Conservation (phyloP, 257 asterid genomes). For the Jacaranda mimosifolia region DNA sequence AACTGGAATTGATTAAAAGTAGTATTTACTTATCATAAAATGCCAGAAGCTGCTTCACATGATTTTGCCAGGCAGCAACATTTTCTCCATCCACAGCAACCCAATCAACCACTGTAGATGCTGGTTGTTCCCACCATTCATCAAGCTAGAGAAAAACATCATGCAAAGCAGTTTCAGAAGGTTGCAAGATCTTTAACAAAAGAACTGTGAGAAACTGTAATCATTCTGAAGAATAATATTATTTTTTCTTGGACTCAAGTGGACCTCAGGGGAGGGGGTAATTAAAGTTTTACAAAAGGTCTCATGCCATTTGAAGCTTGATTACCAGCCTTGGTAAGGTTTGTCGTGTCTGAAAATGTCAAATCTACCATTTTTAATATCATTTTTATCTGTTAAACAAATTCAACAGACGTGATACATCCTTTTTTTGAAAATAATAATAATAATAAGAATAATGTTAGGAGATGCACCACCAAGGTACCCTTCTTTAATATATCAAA, state of each 20-base stretch:
- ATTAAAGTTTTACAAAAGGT: no score
- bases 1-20: constrained; percentile 22
- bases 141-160: constrained; percentile 69
- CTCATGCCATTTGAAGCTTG: no score
- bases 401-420: not conserved
- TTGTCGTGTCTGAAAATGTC: no score
- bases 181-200: not conserved
- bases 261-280: not conserved
- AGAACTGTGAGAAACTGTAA: not conserved
- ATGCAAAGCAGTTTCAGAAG: constrained; percentile 22
- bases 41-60: constrained; percentile 88
- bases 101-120: constrained; percentile 96
- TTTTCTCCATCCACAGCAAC: constrained; percentile 94
- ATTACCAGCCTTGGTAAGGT: no score
- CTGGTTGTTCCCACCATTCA: constrained; percentile 99
- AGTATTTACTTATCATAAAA: constrained; percentile 73
- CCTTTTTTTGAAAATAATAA: no score
- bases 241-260: not conserved
- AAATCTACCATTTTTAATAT: no score
- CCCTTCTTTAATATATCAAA: no score
- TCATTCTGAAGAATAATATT: not conserved
- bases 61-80: constrained; percentile 95
- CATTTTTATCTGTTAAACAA: no score
- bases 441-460: no score
- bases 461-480: no score